Percentiles rank a stretch among this genome's conserved stretches.
Evolutionary conservation across 208 protist genomes (phyloP).

Genomic region (Borovskyia barvae): DNA sequence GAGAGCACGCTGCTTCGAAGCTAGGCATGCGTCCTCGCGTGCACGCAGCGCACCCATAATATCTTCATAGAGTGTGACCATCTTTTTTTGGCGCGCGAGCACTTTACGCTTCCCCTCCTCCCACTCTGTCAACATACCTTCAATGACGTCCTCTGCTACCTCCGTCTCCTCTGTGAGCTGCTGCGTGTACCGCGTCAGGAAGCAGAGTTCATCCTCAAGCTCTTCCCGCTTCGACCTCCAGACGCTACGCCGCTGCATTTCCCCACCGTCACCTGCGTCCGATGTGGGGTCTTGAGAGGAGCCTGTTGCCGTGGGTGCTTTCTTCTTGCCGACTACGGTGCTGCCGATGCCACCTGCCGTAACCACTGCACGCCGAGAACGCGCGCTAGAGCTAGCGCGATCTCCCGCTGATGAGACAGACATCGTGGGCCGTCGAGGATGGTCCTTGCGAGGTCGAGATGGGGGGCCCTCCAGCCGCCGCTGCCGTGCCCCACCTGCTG

Average conservation of each 20-base stretch:
- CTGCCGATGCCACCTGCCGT: no score
- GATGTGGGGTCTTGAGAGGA: no score
- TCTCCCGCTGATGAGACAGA: no score
- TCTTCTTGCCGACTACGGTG: no score
- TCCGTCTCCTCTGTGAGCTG: slow-evolving; percentile 13
- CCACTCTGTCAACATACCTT: slow-evolving; percentile 27
- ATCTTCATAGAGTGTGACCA: slow-evolving; percentile 11
- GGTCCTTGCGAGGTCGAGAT: no score
- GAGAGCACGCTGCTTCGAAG: slow-evolving; percentile 33
- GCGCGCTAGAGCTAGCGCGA: no score
- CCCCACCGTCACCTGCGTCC: background rate
- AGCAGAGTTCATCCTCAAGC: slow-evolving; percentile 18
- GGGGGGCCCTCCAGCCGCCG: no score
- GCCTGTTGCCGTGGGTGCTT: no score
- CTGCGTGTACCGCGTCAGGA: slow-evolving; percentile 8
- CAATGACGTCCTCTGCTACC: slow-evolving; percentile 25
- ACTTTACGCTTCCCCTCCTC: slow-evolving; percentile 15
- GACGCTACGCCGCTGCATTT: slow-evolving; percentile 1
- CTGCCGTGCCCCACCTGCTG: no score
- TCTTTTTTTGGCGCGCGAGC: slow-evolving; percentile 15
- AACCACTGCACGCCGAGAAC: no score
- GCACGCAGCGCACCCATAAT: slow-evolving; percentile 17
- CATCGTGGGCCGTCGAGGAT: no score
- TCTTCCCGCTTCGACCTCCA: slow-evolving; percentile 16
- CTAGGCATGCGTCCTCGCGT: slow-evolving; percentile 35